These are phyloP conservation scores for Theileria orientalis DNA, from an alignment of 169 alveolate genomes.

Conservation along the genomic window DNA sequence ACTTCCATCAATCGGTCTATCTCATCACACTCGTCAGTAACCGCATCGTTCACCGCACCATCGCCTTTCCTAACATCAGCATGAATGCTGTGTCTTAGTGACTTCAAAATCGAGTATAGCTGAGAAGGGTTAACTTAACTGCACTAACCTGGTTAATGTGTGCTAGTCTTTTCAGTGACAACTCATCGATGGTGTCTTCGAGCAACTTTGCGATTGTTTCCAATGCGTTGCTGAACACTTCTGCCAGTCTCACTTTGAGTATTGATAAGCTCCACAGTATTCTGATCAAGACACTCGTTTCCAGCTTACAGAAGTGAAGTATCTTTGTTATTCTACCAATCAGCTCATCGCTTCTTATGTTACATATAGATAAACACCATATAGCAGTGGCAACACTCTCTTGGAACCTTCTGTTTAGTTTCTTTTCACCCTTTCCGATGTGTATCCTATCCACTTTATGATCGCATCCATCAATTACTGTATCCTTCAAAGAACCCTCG, in stretches of 20 bases:
- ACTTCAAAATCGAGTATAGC: slow-evolving; percentile 3
- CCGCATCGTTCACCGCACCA: no score
- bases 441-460: background rate
- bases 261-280: slow-evolving; percentile 8
- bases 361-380: slow-evolving; percentile 30
- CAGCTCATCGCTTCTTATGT: background rate
- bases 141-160: slow-evolving; percentile 9
- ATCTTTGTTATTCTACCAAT: background rate
- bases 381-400: slow-evolving; percentile 45
- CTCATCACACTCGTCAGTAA: no score
- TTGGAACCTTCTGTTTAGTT: slow-evolving; percentile 16
- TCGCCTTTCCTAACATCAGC: no score
- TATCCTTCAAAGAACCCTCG: background rate
- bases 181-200: background rate
- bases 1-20: slow-evolving; percentile 1
- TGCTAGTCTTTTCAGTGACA: background rate
- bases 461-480: background rate
- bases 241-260: background rate
- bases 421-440: background rate
- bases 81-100: slow-evolving; percentile 1
- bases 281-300: background rate
- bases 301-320: background rate
- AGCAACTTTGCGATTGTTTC: background rate
- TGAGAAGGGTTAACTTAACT: background rate
- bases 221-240: background rate